Evolutionary conservation across 306 rosid species (phyloP), one percentile per base, ranked within the genome.

Genomic region (Cucurbita moschata): DNA sequence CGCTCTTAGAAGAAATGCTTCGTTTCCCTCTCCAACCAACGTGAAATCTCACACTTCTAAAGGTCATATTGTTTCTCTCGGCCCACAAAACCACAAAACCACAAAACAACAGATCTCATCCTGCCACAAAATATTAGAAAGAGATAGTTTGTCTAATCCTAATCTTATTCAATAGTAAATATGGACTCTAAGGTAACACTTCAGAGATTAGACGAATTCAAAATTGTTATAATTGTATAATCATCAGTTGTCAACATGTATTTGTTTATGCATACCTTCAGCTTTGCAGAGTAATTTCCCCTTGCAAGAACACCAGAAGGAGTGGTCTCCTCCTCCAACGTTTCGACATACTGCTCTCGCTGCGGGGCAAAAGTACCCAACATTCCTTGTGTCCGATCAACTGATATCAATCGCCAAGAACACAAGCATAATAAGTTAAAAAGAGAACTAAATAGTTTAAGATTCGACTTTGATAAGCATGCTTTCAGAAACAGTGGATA

Each of bases 281-380:
- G 87, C 80, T 80, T 85, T 7, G 98, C 98, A 1, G 90, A 80
- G 89, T 90, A 94, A 50, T 81, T 56, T n/a, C 97, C 98, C 80
- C 98, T 89, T 53, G 95, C 97, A 75, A 94, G 87, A 14, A 85
- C 79, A 51, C 98, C 97, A 6, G 89, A 86, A 15, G 98, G 98
- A 80, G 98, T 86, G 35, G 85, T 87, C 69, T 94, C 98, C 84
- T 94, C 98, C 19, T 94, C 90, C 86, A 94, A 84, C 46, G 86
- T 80, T 70, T 86, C 78, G 44, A 77, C 88, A 72, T 89, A 89
- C 3, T 89, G 90, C 18, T 89, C 97, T 72, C 73, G 83, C 7
- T 84, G 88, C 60, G 98, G 98, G 68, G 97, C 97, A 79, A 94
- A 94, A 44, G 98, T 89, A 54, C 98, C 97, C 83, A 94, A 66